Percentiles rank a stretch among this genome's conserved stretches.
Conservation (phyloP, 2,329 filamentous ascomycete genomes). For the Pseudogymnoascus sp. region DNA sequence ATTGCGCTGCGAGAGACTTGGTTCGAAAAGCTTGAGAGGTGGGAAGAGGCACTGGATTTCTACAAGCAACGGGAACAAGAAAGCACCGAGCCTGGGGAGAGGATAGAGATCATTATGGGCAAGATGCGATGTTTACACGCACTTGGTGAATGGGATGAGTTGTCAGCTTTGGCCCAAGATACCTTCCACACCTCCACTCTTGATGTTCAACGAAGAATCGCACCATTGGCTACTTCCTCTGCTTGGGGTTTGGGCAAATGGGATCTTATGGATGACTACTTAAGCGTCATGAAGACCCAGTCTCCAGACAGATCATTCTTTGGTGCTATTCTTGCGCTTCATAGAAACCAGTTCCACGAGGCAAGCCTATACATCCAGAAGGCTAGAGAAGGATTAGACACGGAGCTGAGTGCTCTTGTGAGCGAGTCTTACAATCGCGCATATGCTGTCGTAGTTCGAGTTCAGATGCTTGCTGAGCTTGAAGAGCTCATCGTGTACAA, state of each 20-base stretch:
- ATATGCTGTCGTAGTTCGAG: conserved; percentile 94
- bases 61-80: conserved; percentile 80
- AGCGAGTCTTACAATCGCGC: conserved; percentile 97
- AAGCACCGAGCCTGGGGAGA: conserved; percentile 67
- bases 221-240: conserved; percentile 85
- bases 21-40: conserved; percentile 97
- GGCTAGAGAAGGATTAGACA: conserved; percentile 86
- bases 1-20: conserved; percentile 96
- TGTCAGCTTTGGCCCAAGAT: conserved; percentile 80
- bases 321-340: conserved; percentile 86
- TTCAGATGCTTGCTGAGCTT: conserved; percentile 97
- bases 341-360: conserved; percentile 91
- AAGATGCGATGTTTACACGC: conserved; percentile 99
- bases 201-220: conserved; percentile 84
- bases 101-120: conserved; percentile 95
- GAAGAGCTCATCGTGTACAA: conserved; percentile 99
- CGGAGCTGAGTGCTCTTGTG: conserved; percentile 89
- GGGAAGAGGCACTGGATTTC: conserved; percentile 91
- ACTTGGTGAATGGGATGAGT: conserved; percentile 90
- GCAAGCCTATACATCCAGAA: conserved; percentile 83
- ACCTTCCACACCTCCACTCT: conserved; percentile 86
- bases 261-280: conserved; percentile 96
- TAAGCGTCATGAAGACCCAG: conserved; percentile 86
- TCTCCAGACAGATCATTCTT: conserved; percentile 97
- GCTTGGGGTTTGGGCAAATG: conserved; percentile 96